These are phyloP conservation scores for Coccomyxa sp. DNA, from an alignment of 139 green algal species.

Conservation along the genomic window DNA sequence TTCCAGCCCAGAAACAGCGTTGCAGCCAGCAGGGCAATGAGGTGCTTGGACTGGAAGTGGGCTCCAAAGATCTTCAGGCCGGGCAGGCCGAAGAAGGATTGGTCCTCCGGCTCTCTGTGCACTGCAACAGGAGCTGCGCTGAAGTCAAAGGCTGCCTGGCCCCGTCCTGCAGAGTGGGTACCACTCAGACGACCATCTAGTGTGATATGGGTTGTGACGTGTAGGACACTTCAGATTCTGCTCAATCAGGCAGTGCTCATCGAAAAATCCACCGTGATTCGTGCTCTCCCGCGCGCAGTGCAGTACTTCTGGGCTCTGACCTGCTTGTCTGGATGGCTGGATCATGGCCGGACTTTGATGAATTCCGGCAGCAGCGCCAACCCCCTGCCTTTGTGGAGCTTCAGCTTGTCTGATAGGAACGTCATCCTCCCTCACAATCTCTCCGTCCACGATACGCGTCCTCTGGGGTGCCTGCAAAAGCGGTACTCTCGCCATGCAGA, in stretches of 20 bases:
- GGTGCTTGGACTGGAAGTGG: not conserved
- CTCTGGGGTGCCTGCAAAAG: not conserved
- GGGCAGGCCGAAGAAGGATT: not conserved
- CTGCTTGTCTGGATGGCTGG: not conserved
- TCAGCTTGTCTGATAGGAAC: not conserved
- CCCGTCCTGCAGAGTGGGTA: not conserved
- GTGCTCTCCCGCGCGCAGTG: no score
- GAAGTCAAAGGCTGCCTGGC: not conserved
- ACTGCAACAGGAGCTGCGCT: not conserved
- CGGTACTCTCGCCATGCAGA: no score
- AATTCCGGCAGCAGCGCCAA: no score
- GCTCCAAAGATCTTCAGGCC: not conserved
- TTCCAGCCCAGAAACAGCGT: not conserved
- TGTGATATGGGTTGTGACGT: not conserved
- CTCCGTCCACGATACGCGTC: not conserved
- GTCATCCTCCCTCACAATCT: not conserved
- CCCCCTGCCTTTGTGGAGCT: not conserved
- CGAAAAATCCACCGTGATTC: not conserved
- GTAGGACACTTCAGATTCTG: not conserved
- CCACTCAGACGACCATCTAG: not conserved
- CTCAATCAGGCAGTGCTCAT: not conserved
- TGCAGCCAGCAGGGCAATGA: not conserved
- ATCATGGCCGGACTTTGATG: not conserved
- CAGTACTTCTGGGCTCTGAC: not conserved
- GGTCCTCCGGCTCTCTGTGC: not conserved